phyloP scores from a whole-genome alignment of 2,329 filamentous ascomycete species.

The Fusarium pseudonygamai region DNA sequence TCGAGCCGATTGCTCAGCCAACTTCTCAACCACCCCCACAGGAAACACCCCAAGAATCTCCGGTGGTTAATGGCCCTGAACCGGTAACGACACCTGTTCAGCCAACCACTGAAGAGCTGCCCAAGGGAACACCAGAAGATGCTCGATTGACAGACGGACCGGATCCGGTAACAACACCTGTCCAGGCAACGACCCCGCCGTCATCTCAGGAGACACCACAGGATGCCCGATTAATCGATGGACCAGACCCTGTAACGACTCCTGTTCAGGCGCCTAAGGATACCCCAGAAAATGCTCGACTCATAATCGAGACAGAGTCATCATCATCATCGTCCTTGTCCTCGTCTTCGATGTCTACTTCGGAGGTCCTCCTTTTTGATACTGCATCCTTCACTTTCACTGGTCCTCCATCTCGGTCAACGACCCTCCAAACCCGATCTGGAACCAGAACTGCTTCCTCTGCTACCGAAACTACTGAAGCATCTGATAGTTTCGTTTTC shows the following conservation, averaged over 20 bases:
- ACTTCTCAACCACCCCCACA: constrained; percentile 1
- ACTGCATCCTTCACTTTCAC: constrained; percentile 34
- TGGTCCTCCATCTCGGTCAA: constrained; percentile 20
- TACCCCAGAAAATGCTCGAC: constrained; percentile 15
- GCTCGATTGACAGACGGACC: constrained; percentile 5
- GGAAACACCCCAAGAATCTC: not conserved
- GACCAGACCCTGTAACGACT: constrained; percentile 9
- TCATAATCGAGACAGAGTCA: constrained; percentile 6
- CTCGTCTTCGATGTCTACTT: not conserved
- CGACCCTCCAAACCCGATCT: constrained; percentile 32
- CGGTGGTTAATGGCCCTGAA: not conserved
- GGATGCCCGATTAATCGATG: constrained; percentile 4
- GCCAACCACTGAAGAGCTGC: not conserved
- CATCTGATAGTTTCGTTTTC: constrained; percentile 13
- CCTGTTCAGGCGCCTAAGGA: not conserved
- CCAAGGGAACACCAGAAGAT: constrained; percentile 7
- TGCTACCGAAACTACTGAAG: constrained; percentile 24
- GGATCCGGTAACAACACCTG: constrained; percentile 6
- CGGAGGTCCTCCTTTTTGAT: constrained; percentile 31
- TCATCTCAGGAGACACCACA: constrained; percentile 11
- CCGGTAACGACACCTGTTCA: not conserved
- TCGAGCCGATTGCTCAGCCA: constrained; percentile 11
- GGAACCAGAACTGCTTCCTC: constrained; percentile 31
- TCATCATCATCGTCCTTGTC: not conserved
- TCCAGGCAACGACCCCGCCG: constrained; percentile 4